Conservation (phyloP, 176 grass and related monocot species). For the Zea mays region Zm-B73-REFERENCE-NAM-5.0 NC_050102.1:19613001-19613500, state of each 20-base stretch:
- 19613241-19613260: not conserved
- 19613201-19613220: not conserved
- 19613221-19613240: not conserved
- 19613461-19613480: constrained; percentile 56
- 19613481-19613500: constrained; percentile 81
- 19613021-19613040: not conserved
- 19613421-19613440: constrained; percentile 42
- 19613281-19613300: not conserved
- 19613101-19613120: not conserved
- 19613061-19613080: not conserved
- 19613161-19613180: not conserved
- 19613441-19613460: constrained; percentile 58
- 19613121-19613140: not conserved
- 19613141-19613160: not conserved
- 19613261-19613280: not conserved
- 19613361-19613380: constrained; percentile 16
- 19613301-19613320: not conserved
- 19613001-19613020: not conserved
- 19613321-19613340: not conserved
- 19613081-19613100: not conserved
- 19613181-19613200: not conserved
- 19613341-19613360: constrained; percentile 37
- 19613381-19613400: not conserved
- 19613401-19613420: not conserved
- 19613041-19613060: not conserved